Evolutionary conservation across 1,139 yeast genomes (phyloP).

Genomic region (Lodderomyces theae): DNA sequence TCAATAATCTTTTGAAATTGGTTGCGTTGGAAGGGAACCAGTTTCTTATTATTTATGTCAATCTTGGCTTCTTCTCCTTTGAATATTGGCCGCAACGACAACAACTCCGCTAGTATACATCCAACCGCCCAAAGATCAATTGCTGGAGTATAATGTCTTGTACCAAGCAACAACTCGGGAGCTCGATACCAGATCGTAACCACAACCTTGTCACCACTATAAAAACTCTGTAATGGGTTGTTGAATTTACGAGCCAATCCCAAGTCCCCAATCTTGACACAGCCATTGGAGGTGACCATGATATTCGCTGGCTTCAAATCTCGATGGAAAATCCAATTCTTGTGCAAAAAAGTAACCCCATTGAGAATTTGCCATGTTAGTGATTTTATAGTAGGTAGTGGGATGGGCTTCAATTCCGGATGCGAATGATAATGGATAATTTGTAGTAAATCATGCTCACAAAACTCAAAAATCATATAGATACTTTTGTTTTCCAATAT

Average conservation of each 20-base stretch:
- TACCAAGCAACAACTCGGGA: slow-evolving; percentile 87
- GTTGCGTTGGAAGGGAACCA: slow-evolving; percentile 89
- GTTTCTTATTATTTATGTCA: slow-evolving; percentile 75
- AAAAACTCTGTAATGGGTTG: slow-evolving; percentile 84
- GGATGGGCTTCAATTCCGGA: slow-evolving; percentile 77
- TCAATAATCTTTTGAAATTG: slow-evolving; percentile 89
- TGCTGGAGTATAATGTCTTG: slow-evolving; percentile 92
- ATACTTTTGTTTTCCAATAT: slow-evolving; percentile 88
- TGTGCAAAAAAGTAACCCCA: slow-evolving; percentile 89
- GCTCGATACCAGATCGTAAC: slow-evolving; percentile 99
- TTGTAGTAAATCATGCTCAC: slow-evolving; percentile 92
- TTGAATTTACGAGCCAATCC: slow-evolving; percentile 91
- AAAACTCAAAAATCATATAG: slow-evolving; percentile 92
- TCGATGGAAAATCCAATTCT: slow-evolving; percentile 93
- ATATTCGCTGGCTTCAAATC: slow-evolving; percentile 97
- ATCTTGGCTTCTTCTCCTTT: slow-evolving; percentile 97
- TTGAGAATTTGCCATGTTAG: slow-evolving; percentile 88
- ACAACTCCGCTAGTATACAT: slow-evolving; percentile 87
- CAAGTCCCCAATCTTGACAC: slow-evolving; percentile 91
- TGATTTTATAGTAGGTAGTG: slow-evolving; percentile 74
- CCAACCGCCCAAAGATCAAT: slow-evolving; percentile 98
- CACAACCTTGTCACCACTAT: slow-evolving; percentile 94
- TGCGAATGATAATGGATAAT: slow-evolving; percentile 93
- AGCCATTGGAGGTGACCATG: slow-evolving; percentile 88
- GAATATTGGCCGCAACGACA: slow-evolving; percentile 87